phyloP scores from a whole-genome alignment of 2,329 filamentous ascomycete species.

The Fonsecaea pedrosoi region DNA sequence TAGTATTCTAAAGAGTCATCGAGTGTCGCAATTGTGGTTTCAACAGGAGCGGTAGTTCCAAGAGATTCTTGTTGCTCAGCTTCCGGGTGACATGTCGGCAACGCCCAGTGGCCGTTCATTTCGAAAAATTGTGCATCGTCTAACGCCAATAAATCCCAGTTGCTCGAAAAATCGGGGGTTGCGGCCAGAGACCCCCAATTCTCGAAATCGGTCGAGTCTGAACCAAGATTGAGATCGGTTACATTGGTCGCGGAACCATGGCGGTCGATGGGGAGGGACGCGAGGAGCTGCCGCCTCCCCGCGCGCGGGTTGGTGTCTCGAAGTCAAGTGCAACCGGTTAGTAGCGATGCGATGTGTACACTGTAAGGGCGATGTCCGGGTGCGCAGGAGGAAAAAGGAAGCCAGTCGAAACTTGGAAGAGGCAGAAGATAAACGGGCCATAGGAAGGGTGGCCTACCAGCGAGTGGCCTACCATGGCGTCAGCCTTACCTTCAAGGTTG shows the following conservation, averaged over 20 bases:
- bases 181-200: background rate
- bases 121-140: background rate
- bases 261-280: slow-evolving; percentile 4
- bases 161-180: background rate
- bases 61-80: background rate
- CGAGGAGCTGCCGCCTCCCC: slow-evolving; percentile 19
- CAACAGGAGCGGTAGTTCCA: background rate
- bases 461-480: background rate
- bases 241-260: slow-evolving; percentile 16
- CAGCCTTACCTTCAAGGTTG: background rate
- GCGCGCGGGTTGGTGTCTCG: slow-evolving; percentile 5
- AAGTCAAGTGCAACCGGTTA: background rate
- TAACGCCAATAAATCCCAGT: background rate
- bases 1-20: background rate
- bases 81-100: background rate
- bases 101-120: background rate
- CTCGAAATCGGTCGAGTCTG: slow-evolving; percentile 2
- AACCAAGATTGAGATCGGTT: slow-evolving; percentile 6
- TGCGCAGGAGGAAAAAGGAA: background rate
- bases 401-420: background rate
- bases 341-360: background rate
- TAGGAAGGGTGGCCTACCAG: background rate
- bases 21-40: background rate
- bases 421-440: background rate
- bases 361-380: background rate